Evolutionary conservation across 129 eudicot species (phyloP).

Genomic region (Apium graveolens): DNA sequence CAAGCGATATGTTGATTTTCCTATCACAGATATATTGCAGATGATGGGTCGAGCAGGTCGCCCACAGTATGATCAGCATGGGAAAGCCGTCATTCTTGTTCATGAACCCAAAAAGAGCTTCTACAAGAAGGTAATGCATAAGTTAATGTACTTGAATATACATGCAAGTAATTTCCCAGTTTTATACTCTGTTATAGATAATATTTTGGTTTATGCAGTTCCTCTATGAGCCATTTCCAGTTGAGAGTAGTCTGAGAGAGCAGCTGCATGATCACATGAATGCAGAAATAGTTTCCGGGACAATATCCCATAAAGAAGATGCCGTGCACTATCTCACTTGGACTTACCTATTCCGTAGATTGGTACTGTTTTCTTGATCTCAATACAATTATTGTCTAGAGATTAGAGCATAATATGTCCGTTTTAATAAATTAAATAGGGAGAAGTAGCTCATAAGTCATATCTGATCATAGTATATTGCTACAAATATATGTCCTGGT

Average conservation of each 20-base stretch:
- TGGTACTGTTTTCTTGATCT: constrained; percentile 44
- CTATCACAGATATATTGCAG: constrained; percentile 92
- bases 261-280: constrained; percentile 90
- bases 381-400: constrained; percentile 8
- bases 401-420: not conserved
- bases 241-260: constrained; percentile 94
- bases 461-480: not conserved
- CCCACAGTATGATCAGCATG: constrained; percentile 91
- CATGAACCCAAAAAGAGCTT: constrained; percentile 97
- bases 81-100: constrained; percentile 94
- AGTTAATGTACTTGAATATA: not conserved
- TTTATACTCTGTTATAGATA: not conserved
- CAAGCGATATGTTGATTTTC: constrained; percentile 87
- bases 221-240: constrained; percentile 97
- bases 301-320: constrained; percentile 88
- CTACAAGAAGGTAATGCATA: constrained; percentile 63
- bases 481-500: not conserved
- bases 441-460: not conserved
- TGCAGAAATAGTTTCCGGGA: constrained; percentile 96
- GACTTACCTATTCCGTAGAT: constrained; percentile 85
- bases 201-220: constrained; percentile 45
- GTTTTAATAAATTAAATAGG: not conserved
- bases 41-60: constrained; percentile 99
- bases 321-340: constrained; percentile 94
- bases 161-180: not conserved